Conservation (phyloP, 495 filamentous ascomycete genomes). For the Trypethelium eluteriae region DNA sequence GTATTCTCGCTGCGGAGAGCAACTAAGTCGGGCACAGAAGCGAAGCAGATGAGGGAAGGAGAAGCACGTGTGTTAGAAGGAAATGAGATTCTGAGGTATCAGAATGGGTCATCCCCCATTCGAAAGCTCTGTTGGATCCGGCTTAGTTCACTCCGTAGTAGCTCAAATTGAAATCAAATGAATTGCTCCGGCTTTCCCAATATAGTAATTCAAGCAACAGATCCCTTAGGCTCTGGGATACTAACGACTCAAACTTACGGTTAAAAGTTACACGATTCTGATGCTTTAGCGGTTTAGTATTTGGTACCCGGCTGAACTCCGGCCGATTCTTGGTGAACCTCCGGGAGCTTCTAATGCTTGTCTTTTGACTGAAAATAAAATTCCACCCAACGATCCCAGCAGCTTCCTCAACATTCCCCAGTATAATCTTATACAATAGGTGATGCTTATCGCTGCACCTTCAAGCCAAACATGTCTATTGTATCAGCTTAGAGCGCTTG, state of each 20-base stretch:
- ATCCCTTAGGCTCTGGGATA: not conserved
- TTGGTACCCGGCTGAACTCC: not conserved
- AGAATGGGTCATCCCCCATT: not conserved
- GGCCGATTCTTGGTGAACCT: not conserved
- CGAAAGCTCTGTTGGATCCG: not conserved
- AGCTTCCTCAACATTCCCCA: not conserved
- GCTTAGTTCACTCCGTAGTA: slow-evolving; percentile 1
- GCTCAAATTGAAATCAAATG: slow-evolving; percentile 9
- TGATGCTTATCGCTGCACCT: not conserved
- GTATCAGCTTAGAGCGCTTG: slow-evolving; percentile 2
- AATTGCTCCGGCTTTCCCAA: not conserved
- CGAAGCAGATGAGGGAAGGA: not conserved
- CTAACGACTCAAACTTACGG: too few relatives aligned
- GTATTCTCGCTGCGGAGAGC: slow-evolving; percentile 17
- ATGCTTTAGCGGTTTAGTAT: too few relatives aligned
- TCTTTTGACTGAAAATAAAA: not conserved
- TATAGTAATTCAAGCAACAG: not conserved
- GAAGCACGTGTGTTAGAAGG: not conserved
- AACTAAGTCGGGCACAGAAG: not conserved
- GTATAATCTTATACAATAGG: not conserved
- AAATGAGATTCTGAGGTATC: not conserved
- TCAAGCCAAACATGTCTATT: not conserved
- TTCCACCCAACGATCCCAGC: not conserved
- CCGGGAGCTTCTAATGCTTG: not conserved
- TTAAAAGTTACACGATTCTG: too few relatives aligned